Percentiles rank a stretch among this genome's conserved stretches.
phyloP scores from a whole-genome alignment of 2,329 filamentous ascomycete genomes.

The Epichloe festucae region DNA sequence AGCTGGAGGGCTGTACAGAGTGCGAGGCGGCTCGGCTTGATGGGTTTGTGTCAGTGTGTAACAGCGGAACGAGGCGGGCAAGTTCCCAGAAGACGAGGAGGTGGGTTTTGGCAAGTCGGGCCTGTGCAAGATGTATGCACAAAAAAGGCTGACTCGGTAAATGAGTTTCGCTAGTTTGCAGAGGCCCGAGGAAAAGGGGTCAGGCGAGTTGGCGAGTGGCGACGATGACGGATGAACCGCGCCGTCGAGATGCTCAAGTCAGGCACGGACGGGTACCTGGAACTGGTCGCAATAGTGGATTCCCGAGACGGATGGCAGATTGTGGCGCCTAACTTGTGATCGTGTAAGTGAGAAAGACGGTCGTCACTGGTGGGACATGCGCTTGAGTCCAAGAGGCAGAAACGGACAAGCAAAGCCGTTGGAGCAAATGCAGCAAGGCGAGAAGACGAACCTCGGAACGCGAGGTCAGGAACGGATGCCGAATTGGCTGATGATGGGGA shows the following conservation, averaged over 20 bases:
- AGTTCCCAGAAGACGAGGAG: background rate
- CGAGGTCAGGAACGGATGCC: conserved; percentile 1
- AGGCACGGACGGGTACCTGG: conserved; percentile 12
- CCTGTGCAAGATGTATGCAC: background rate
- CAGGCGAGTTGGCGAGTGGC: background rate
- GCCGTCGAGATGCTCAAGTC: conserved; percentile 3
- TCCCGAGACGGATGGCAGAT: conserved; percentile 7
- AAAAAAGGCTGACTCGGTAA: background rate
- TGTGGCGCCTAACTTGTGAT: conserved; percentile 5
- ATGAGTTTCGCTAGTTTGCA: background rate
- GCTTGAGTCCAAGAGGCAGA: background rate
- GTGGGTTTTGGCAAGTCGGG: background rate
- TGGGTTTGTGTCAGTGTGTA: conserved; percentile 9
- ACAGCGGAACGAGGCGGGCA: conserved; percentile 2
- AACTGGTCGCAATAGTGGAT: conserved; percentile 8
- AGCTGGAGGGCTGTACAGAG: conserved; percentile 8
- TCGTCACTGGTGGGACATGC: background rate
- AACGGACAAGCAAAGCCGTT: background rate
- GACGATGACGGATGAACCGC: conserved; percentile 2
- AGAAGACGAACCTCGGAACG: background rate
- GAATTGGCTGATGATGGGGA: conserved; percentile 5
- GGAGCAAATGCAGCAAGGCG: background rate
- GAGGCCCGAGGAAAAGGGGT: background rate
- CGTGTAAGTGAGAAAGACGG: conserved; percentile 4
- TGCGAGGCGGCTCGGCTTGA: conserved; percentile 7